Evolutionary conservation across 345 rosid species (phyloP), one percentile per base, ranked within the genome.

Genomic region (Eucalyptus victrix): DNA sequence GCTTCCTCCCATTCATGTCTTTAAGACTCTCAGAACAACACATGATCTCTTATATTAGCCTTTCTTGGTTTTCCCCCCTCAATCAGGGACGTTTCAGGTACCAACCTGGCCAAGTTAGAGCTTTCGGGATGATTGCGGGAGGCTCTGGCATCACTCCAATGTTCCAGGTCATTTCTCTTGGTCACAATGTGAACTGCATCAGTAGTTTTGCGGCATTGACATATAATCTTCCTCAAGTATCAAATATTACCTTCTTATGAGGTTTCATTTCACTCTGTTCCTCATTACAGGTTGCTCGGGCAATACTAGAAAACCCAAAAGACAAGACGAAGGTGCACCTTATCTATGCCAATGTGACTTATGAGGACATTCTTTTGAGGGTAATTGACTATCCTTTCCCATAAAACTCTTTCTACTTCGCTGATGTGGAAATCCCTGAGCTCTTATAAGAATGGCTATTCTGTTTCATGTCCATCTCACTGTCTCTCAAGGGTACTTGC

Each of bases 111-210:
- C 93, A 95, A 93, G 96, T 95, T 92, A 96, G 97, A 92, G 99
- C 97, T 88, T 96, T 97, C 72, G 99, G 99, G 88, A 98, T 98
- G 99, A 91, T 96, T 91, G 99, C 98, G 86, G 99, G 99, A 88
- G 99, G 99, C 80, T 95, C 99, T 90, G 99, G 99, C 91, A 98
- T 98, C 91, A 97, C 99, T 91, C 99, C 99, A 42, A 98, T 97
- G 99, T 98, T 95, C 94, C 99, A 98, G 93, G 99, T 97, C 89
- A 88, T 94, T 76, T 89, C 26, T 88, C 45, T 56, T 69, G 81
- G 87, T 87, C 69, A 8, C 44, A 65, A 51, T 76, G 47, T 76
- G 83, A 76, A 76, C 83, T 37, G 83, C 83, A 18, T 76, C 83
- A 21, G 16, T 76, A 12, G 30, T 76, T 37, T 76, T 40, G 47